These are phyloP conservation scores for Paramecium tetraurelia DNA, from an alignment of 73 alveolate species.

Conservation along the genomic window DNA sequence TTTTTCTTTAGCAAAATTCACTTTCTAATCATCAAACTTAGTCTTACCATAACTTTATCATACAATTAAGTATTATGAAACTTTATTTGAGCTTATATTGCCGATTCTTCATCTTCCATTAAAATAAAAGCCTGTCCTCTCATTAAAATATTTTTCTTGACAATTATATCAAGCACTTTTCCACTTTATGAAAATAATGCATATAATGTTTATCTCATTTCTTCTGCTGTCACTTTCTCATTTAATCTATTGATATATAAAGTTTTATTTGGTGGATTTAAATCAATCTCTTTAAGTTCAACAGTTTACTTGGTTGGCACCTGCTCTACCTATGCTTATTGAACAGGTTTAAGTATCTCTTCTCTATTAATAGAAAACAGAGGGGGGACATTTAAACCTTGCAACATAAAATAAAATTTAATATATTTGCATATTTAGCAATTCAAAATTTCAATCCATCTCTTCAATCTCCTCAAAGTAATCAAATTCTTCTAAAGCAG, in stretches of 20 bases:
- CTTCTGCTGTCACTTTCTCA: slow-evolving; percentile 84
- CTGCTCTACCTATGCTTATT: background rate
- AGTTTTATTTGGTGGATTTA: slow-evolving; percentile 72
- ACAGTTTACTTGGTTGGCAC: background rate
- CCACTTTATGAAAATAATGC: slow-evolving; percentile 87
- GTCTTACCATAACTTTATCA: slow-evolving; percentile 54
- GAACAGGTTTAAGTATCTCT: background rate
- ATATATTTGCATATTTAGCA: background rate
- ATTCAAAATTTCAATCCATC: background rate
- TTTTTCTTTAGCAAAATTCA: slow-evolving; percentile 50
- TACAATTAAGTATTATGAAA: slow-evolving; percentile 50
- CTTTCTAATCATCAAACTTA: background rate
- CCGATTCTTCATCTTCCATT: slow-evolving; percentile 78
- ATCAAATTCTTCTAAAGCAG: slow-evolving; percentile 61
- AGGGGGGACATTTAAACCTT: background rate
- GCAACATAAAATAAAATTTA: background rate
- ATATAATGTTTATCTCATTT: slow-evolving; percentile 81
- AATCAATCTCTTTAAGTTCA: background rate
- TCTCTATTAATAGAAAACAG: slow-evolving; percentile 33
- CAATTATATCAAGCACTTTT: slow-evolving; percentile 81
- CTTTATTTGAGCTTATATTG: slow-evolving; percentile 52
- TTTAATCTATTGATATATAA: slow-evolving; percentile 88
- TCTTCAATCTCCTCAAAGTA: slow-evolving; percentile 59
- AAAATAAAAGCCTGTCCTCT: slow-evolving; percentile 95
- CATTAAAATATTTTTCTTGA: slow-evolving; percentile 81